These are phyloP conservation scores for Erysimum cheiranthoides DNA, from an alignment of 345 rosid species.

Conservation along the genomic window DNA sequence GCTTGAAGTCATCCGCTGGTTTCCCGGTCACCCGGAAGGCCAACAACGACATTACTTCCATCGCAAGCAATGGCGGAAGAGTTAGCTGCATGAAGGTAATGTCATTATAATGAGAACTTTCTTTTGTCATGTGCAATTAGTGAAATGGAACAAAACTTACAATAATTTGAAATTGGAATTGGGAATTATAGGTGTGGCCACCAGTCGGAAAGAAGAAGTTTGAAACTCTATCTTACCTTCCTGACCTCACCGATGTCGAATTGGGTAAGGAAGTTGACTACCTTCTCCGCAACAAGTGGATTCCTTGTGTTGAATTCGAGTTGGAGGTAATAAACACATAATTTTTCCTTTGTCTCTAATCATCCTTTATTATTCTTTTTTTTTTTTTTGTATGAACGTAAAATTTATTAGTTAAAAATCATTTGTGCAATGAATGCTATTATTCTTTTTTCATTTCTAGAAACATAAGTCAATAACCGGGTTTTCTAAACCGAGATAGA, in stretches of 20 bases:
- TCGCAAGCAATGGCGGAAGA: slow-evolving; percentile 57
- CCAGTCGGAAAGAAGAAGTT: slow-evolving; percentile 54
- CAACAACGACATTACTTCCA: slow-evolving; percentile 56
- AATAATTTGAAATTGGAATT: background rate
- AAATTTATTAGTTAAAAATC: too few species aligned
- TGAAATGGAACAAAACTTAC: background rate
- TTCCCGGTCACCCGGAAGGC: slow-evolving; percentile 59
- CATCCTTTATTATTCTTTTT: background rate
- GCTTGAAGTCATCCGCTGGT: slow-evolving; percentile 51
- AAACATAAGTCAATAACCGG: background rate
- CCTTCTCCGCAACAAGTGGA: slow-evolving; percentile 64
- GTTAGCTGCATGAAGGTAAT: slow-evolving; percentile 59
- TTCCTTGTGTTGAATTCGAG: slow-evolving; percentile 79
- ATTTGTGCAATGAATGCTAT: background rate
- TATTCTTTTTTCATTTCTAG: background rate
- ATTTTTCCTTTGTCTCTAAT: background rate
- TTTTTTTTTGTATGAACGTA: too few species aligned
- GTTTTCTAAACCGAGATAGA: background rate
- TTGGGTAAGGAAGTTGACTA: slow-evolving; percentile 58
- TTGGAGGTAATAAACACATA: slow-evolving; percentile 39
- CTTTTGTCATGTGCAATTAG: background rate
- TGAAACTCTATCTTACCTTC: slow-evolving; percentile 65
- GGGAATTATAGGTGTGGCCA: slow-evolving; percentile 55
- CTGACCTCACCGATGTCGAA: slow-evolving; percentile 32
- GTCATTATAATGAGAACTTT: background rate